Conservation (phyloP, 2,329 filamentous ascomycete species). For the Zarea fungicola region DNA sequence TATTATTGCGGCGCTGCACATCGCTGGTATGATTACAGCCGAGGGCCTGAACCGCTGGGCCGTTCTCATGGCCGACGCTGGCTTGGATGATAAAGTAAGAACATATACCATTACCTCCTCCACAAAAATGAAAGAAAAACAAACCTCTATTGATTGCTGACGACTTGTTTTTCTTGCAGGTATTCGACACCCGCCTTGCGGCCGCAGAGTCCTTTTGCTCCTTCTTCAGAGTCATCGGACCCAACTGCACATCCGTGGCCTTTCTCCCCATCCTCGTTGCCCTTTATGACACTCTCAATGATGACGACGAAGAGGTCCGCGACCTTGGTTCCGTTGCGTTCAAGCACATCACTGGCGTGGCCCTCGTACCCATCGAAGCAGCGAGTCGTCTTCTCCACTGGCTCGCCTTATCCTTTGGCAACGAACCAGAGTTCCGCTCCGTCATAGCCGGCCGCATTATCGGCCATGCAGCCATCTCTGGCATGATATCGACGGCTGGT, state of each 20-base stretch:
- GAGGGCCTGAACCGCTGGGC: slow-evolving; percentile 39
- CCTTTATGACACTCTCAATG: slow-evolving; percentile 72
- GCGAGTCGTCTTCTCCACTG: slow-evolving; percentile 39
- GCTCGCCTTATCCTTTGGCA: slow-evolving; percentile 34
- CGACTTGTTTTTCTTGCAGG: slow-evolving; percentile 39
- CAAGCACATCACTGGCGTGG: slow-evolving; percentile 38
- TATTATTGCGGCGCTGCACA: slow-evolving; percentile 32
- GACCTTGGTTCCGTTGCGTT: slow-evolving; percentile 53
- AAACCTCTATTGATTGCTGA: too few species aligned
- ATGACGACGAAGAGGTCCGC: slow-evolving; percentile 89
- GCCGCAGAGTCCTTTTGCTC: slow-evolving; percentile 51
- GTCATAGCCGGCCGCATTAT: slow-evolving; percentile 39
- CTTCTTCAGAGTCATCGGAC: slow-evolving; percentile 34
- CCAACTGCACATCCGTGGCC: slow-evolving; percentile 22
- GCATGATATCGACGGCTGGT: too few species aligned
- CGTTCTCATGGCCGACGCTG: slow-evolving; percentile 42
- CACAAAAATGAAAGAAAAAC: too few species aligned
- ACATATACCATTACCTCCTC: background rate
- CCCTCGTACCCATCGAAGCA: slow-evolving; percentile 44
- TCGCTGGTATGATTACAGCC: slow-evolving; percentile 15
- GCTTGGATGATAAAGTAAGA: slow-evolving; percentile 43
- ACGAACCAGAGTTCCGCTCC: slow-evolving; percentile 30
- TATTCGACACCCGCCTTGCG: slow-evolving; percentile 61
- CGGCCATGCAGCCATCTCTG: slow-evolving; percentile 18
- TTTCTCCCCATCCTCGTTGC: slow-evolving; percentile 56